phyloP scores from a whole-genome alignment of 257 asterid species.

The Solanum verrucosum region DNA sequence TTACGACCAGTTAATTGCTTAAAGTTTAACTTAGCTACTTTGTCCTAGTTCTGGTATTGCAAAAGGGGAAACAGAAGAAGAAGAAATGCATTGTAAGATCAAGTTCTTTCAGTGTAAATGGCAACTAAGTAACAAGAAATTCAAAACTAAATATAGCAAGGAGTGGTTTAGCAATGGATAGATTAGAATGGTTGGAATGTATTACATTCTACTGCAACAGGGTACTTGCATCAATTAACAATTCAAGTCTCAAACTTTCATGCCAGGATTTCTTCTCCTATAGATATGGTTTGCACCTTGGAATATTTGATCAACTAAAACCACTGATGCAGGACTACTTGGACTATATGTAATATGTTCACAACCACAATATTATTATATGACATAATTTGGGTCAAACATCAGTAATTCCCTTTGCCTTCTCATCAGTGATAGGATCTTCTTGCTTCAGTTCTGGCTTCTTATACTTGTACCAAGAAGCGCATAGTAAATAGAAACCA shows the following conservation, averaged over 20 bases:
- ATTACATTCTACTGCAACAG: background rate
- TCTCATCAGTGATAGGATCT: background rate
- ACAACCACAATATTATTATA: background rate
- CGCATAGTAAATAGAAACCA: conserved; percentile 39
- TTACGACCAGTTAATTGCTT: background rate
- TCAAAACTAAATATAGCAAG: background rate
- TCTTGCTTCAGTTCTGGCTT: conserved; percentile 24
- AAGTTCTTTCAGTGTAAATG: background rate
- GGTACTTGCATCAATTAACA: background rate
- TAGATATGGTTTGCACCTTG: background rate
- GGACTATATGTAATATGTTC: background rate
- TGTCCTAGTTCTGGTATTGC: background rate
- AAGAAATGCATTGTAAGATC: background rate
- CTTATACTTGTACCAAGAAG: conserved; percentile 60
- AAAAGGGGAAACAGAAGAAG: background rate
- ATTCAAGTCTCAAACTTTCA: background rate
- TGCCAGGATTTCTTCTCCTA: background rate
- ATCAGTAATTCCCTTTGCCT: background rate
- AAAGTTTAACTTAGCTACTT: background rate
- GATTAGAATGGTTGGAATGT: background rate
- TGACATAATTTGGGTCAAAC: background rate
- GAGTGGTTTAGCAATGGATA: background rate
- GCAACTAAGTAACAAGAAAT: background rate
- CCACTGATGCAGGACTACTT: background rate
- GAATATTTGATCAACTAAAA: background rate